Evolutionary conservation across 73 alveolate genomes (phyloP).

Genomic region (Paramecium pentaurelia): DNA sequence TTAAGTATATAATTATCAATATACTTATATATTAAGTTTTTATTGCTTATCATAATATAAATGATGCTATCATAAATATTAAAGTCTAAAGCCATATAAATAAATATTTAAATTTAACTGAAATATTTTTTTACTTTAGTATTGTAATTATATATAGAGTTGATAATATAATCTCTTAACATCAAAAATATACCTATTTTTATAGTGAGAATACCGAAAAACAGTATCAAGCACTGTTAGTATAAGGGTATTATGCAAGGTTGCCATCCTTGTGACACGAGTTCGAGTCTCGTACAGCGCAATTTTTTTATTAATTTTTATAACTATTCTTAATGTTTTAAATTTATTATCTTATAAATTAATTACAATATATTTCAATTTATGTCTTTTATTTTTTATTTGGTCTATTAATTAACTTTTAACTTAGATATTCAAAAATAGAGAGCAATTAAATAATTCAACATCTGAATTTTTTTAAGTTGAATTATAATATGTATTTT

Average conservation of each 20-base stretch:
- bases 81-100: neutral
- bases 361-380: neutral
- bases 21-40: too few species aligned
- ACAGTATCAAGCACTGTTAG: slow-evolving; percentile 52
- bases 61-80: too few species aligned
- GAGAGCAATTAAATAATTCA: too few species aligned
- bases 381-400: neutral
- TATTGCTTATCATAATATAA: neutral
- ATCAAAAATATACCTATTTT: neutral
- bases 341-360: neutral
- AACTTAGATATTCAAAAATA: too few species aligned
- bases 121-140: neutral
- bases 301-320: slow-evolving; percentile 7
- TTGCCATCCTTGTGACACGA: slow-evolving; percentile 67
- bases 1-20: too few species aligned
- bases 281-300: slow-evolving; percentile 66
- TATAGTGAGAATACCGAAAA: neutral
- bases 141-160: neutral
- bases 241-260: slow-evolving; percentile 63
- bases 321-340: neutral
- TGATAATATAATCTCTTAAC: neutral
- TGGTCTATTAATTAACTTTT: too few species aligned
- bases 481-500: too few species aligned
- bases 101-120: neutral
- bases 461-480: too few species aligned